A percentile compares a stretch with the other conserved stretches of the same genome.
phyloP scores from a whole-genome alignment of 2,329 filamentous ascomycete genomes.

The Fusarium sp. region DNA sequence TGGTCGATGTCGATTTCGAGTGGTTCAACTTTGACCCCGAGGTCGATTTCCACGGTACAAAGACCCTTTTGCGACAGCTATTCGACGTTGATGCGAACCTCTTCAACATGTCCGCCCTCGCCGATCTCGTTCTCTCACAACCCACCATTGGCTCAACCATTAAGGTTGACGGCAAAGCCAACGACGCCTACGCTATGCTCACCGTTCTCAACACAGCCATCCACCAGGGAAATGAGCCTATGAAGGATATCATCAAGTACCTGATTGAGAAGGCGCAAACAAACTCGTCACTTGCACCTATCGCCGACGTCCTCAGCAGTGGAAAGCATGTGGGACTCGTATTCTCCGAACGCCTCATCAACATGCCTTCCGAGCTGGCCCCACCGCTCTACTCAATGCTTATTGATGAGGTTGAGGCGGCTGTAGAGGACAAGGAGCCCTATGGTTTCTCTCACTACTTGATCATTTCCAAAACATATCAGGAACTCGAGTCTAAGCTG shows the following conservation, averaged over 20 bases:
- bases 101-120: constrained; percentile 87
- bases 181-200: constrained; percentile 91
- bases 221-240: constrained; percentile 79
- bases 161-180: constrained; percentile 95
- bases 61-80: constrained; percentile 89
- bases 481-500: constrained; percentile 85
- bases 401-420: constrained; percentile 88
- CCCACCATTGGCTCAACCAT: constrained; percentile 92
- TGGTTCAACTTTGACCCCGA: constrained; percentile 96
- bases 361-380: constrained; percentile 93
- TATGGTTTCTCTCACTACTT: constrained; percentile 96
- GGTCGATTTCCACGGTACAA: constrained; percentile 95
- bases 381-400: constrained; percentile 97
- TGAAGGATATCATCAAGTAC: constrained; percentile 80
- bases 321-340: constrained; percentile 81
- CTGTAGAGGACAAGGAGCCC: constrained; percentile 89
- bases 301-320: constrained; percentile 68
- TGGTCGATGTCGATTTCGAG: constrained; percentile 96
- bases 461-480: constrained; percentile 91
- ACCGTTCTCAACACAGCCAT: constrained; percentile 87
- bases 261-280: constrained; percentile 69
- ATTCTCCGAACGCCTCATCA: constrained; percentile 93
- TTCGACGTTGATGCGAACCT: constrained; percentile 89
- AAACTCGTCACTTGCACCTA: constrained; percentile 67
- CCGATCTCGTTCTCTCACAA: constrained; percentile 89